Conservation (phyloP, 1,284 basidiomycete species). For the Cystobasidium slooffiae region DNA sequence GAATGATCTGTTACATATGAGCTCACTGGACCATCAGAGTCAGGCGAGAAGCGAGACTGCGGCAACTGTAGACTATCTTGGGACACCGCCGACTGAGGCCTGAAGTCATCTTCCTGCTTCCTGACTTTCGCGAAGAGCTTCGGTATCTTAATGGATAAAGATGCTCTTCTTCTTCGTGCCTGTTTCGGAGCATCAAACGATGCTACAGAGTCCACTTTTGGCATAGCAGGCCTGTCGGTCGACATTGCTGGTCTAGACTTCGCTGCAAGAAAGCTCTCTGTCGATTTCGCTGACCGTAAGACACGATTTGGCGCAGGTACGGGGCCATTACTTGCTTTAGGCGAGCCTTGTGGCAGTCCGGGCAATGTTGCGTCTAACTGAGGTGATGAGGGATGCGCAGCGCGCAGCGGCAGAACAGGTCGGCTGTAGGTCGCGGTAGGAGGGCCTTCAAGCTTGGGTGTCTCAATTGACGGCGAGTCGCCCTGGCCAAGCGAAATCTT, state of each 20-base stretch:
- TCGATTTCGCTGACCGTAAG: slow-evolving; percentile 8
- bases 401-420: slow-evolving; percentile 5
- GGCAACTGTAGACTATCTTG: slow-evolving; percentile 12
- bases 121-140: slow-evolving; percentile 25
- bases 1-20: background rate
- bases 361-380: background rate
- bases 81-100: background rate
- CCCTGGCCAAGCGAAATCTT: background rate
- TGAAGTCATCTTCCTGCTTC: background rate
- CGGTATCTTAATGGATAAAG: slow-evolving; percentile 41
- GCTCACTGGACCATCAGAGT: slow-evolving; percentile 42
- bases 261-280: slow-evolving; percentile 8
- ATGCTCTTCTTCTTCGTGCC: slow-evolving; percentile 15
- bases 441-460: background rate
- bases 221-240: background rate
- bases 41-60: slow-evolving; percentile 37
- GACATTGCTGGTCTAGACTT: background rate
- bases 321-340: background rate
- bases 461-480: slow-evolving; percentile 2
- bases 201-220: background rate
- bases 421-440: slow-evolving; percentile 1
- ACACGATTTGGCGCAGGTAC: background rate
- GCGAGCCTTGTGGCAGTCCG: background rate
- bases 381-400: background rate
- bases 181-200: background rate